Evolutionary conservation across 2,329 filamentous ascomycete genomes (phyloP).

Genomic region (Penicillium crustosum): DNA sequence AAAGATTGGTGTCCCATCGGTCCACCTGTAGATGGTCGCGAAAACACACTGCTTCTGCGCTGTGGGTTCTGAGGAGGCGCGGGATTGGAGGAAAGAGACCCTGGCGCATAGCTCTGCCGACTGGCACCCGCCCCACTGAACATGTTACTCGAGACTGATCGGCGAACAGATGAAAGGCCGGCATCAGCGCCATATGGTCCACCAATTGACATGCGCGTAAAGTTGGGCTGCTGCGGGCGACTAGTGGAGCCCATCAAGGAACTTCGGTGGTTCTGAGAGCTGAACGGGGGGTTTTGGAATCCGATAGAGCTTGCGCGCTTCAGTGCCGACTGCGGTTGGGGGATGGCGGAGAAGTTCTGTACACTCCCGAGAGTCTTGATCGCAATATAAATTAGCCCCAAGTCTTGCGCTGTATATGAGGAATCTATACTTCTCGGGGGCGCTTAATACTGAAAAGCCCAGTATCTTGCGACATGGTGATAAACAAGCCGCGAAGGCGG

Average conservation of each 20-base stretch:
- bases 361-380: constrained; percentile 75
- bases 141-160: constrained; percentile 71
- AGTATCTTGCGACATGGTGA: constrained; percentile 78
- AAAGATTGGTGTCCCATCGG: constrained; percentile 84
- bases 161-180: constrained; percentile 78
- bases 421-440: constrained; percentile 73
- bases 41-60: constrained; percentile 78
- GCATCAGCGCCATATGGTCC: constrained; percentile 76
- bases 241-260: constrained; percentile 85
- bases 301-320: constrained; percentile 84
- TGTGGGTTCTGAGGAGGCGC: constrained; percentile 56
- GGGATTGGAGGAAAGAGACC: constrained; percentile 53
- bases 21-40: constrained; percentile 63
- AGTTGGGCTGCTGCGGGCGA: constrained; percentile 81
- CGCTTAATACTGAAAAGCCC: constrained; percentile 89
- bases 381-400: constrained; percentile 20
- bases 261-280: constrained; percentile 72
- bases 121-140: constrained; percentile 58
- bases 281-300: constrained; percentile 62
- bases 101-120: constrained; percentile 72
- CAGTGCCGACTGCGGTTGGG: constrained; percentile 87
- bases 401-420: constrained; percentile 6
- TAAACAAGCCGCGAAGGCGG: constrained; percentile 31
- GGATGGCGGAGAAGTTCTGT: constrained; percentile 79
- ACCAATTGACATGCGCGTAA: constrained; percentile 72